These are phyloP conservation scores for Sclerotinia borealis DNA, from an alignment of 2,329 filamentous ascomycete genomes.

Conservation along the genomic window DNA sequence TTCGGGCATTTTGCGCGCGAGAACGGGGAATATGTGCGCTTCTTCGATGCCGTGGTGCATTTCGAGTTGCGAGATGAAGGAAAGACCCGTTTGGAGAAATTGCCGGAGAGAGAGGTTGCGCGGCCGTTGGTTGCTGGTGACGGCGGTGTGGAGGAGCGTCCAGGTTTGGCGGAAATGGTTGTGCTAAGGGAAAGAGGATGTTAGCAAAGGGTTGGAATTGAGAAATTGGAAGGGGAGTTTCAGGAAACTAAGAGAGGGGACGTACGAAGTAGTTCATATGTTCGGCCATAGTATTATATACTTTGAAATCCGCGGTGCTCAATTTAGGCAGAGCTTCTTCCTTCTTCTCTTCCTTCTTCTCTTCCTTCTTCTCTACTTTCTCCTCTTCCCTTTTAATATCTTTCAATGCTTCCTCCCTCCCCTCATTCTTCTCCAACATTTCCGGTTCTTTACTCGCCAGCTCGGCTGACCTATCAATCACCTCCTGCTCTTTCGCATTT, in stretches of 20 bases:
- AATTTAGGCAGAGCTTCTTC: slow-evolving; percentile 43
- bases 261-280: slow-evolving; percentile 57
- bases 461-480: slow-evolving; percentile 51
- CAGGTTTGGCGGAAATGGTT: slow-evolving; percentile 70
- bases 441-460: slow-evolving; percentile 43
- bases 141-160: slow-evolving; percentile 64
- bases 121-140: slow-evolving; percentile 52
- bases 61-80: slow-evolving; percentile 65
- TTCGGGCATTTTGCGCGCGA: slow-evolving; percentile 73
- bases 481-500: not conserved
- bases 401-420: slow-evolving; percentile 44
- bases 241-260: slow-evolving; percentile 7
- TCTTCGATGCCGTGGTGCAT: slow-evolving; percentile 83
- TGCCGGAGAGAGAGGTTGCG: slow-evolving; percentile 58
- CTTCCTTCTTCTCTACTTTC: slow-evolving; percentile 14
- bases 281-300: slow-evolving; percentile 58
- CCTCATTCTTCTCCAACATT: slow-evolving; percentile 33
- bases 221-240: not conserved
- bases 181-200: slow-evolving; percentile 47
- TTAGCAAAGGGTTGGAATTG: not conserved
- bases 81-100: slow-evolving; percentile 62
- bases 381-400: slow-evolving; percentile 24
- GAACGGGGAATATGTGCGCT: slow-evolving; percentile 68
- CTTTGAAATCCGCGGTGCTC: slow-evolving; percentile 48
- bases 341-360: slow-evolving; percentile 20